These are phyloP conservation scores for Coemansia nantahalensis DNA, from an alignment of 192 early-diverging fungal genomes.

Conservation along the genomic window DNA sequence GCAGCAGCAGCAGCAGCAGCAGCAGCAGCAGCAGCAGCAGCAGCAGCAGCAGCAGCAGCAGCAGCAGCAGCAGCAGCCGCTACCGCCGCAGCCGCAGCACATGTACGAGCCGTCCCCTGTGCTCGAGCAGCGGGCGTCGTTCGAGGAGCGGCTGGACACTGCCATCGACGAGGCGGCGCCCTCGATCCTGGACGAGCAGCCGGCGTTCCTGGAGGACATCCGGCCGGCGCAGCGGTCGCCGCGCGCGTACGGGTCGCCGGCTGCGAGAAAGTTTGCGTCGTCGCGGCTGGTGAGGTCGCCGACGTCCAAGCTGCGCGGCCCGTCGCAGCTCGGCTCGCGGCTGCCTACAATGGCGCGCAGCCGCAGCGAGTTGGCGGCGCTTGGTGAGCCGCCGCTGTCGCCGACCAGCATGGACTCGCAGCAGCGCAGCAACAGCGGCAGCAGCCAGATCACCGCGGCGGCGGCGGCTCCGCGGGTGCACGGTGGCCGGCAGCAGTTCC, in stretches of 20 bases:
- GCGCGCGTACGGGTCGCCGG: slow-evolving; percentile 38
- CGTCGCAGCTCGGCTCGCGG: slow-evolving; percentile 5
- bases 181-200: slow-evolving; percentile 46
- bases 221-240: slow-evolving; percentile 20
- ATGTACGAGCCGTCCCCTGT: too few species aligned
- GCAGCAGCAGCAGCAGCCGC: too few species aligned
- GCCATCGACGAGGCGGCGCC: slow-evolving; percentile 25
- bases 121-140: slow-evolving; percentile 19
- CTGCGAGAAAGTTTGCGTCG: slow-evolving; percentile 40
- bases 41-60: too few species aligned
- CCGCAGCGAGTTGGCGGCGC: not conserved
- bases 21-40: too few species aligned
- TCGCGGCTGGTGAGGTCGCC: slow-evolving; percentile 41
- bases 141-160: slow-evolving; percentile 26
- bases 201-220: slow-evolving; percentile 36
- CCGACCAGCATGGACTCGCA: slow-evolving; percentile 13
- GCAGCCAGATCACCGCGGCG: slow-evolving; percentile 26
- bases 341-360: slow-evolving; percentile 19
- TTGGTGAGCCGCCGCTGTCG: slow-evolving; percentile 17
- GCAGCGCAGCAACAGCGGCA: slow-evolving; percentile 15
- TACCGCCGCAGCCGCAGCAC: too few species aligned
- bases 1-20: too few species aligned
- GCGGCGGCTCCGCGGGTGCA: slow-evolving; percentile 8
- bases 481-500: slow-evolving; percentile 1
- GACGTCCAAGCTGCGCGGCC: slow-evolving; percentile 1